Evolutionary conservation across 148 eudicot genomes (phyloP), one percentile per base, ranked within the genome.

Genomic region (Heliamphora exappendiculata): DNA sequence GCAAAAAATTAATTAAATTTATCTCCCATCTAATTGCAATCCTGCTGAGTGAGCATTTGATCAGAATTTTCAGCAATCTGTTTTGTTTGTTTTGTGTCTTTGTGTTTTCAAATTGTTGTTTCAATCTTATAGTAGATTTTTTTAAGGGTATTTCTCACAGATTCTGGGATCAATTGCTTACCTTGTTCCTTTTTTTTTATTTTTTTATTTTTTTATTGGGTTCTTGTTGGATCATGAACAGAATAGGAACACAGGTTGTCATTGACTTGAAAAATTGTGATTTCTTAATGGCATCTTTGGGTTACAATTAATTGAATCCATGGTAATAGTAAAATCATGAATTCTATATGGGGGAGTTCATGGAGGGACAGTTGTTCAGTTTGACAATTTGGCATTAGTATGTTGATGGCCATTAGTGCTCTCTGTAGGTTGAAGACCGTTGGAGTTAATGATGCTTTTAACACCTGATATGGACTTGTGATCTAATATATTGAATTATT

Each of bases 1-100:
- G 20, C 31, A 28, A 28, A 13, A 16, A 13, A 60, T n/a, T 44
- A 34, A 0, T 6, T 17, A 36, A 31, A 59, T 60, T 60, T 60
- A 19, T 20, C 41, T 1, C 7, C 55, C 51, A 29, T 57, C 41
- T 54, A 54, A 37, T 62, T 62, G 50, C 26, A 28, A 62, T 70
- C n/a, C 49, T 60, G 58, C 53, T 76, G 60, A 20, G 50, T 47
- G 64, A 66, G 34, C 36, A n/a, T 47, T 44, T 80, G 75, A 75
- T 73, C 67, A 19, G 53, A 55, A 36, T 4, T 39, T 29, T 60
- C 39, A 34, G 22, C 7, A 71, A 9, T 33, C n/a, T 36, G 0
- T 75, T 34, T 68, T 51, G 8, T 76, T 26, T 78, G 42, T 55
- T 24, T 37, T 55, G 22, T 11, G 16, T 31, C 60, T 44, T 31